A percentile compares a stretch with the other conserved stretches of the same genome.
phyloP scores from a whole-genome alignment of 805 yeast species.

The Yarrowia sp. region DNA sequence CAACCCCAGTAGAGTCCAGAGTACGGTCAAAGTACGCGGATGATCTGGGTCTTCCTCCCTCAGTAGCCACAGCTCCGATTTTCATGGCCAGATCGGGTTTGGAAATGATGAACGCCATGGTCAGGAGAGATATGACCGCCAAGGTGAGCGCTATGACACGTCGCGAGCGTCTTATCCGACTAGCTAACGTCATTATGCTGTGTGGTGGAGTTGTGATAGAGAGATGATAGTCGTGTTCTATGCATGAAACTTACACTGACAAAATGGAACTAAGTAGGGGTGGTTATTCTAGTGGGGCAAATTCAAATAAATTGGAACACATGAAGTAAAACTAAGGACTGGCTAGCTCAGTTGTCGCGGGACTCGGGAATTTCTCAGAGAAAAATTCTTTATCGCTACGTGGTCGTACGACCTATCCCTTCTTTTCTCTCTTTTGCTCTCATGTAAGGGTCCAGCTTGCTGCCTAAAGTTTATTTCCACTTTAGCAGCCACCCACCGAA shows the following conservation, averaged over 20 bases:
- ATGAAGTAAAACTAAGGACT: too few species aligned
- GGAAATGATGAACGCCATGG: conserved; percentile 28
- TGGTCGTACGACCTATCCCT: too few species aligned
- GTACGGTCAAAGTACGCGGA: conserved; percentile 7
- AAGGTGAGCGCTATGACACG: conserved; percentile 5
- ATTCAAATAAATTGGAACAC: neutral
- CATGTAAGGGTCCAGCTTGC: conserved; percentile 31
- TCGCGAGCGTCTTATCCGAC: conserved; percentile 21
- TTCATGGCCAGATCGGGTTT: neutral
- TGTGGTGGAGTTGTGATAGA: neutral
- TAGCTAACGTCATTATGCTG: neutral
- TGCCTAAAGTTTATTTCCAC: neutral
- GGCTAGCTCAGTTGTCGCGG: too few species aligned
- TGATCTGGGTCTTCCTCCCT: neutral
- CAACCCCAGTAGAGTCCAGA: neutral
- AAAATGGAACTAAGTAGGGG: neutral
- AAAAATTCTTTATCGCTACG: too few species aligned
- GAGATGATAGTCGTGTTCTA: neutral
- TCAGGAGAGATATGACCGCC: conserved; percentile 14
- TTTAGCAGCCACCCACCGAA: too few species aligned
- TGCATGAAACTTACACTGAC: neutral
- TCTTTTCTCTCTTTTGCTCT: neutral
- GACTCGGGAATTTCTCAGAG: too few species aligned
- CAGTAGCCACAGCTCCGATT: neutral
- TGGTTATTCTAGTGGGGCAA: neutral